Evolutionary conservation across 1,284 basidiomycete species (phyloP).

Genomic region (Cryptococcus floricola): DNA sequence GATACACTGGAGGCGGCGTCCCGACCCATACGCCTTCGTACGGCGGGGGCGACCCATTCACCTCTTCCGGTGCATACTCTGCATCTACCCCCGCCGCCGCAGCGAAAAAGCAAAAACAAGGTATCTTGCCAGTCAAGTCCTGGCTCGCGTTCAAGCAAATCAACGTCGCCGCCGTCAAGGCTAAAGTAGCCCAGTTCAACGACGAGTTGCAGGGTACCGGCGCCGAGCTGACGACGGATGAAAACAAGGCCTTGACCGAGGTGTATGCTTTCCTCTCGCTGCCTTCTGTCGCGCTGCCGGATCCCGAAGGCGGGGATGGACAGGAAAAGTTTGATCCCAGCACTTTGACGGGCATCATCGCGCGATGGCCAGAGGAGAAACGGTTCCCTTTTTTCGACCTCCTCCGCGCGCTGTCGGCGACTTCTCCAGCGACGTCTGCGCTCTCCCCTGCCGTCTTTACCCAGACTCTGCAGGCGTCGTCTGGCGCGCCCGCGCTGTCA

Average conservation of each 20-base stretch:
- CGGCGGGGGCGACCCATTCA: constrained; percentile 23
- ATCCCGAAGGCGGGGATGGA: constrained; percentile 17
- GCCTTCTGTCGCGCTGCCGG: constrained; percentile 51
- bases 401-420: constrained; percentile 68
- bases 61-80: constrained; percentile 16
- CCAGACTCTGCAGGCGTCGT: constrained; percentile 9
- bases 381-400: constrained; percentile 90
- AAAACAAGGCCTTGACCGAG: constrained; percentile 62
- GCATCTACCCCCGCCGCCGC: constrained; percentile 2
- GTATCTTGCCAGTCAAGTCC: constrained; percentile 47
- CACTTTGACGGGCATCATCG: constrained; percentile 62
- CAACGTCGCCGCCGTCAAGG: constrained; percentile 79
- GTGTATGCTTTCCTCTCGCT: constrained; percentile 62
- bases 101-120: constrained; percentile 50
- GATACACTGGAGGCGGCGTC: constrained; percentile 51
- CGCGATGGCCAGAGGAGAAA: constrained; percentile 72
- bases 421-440: constrained; percentile 54
- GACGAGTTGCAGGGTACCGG: constrained; percentile 59
- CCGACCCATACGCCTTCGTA: neutral
- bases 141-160: constrained; percentile 77
- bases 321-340: constrained; percentile 57
- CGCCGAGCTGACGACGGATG: constrained; percentile 66
- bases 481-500: constrained; percentile 57
- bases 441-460: constrained; percentile 38
- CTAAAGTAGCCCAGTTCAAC: constrained; percentile 78